Base-by-base conservation (phyloP, 2,329 filamentous ascomycete species). In the Nemania serpens region DNA sequence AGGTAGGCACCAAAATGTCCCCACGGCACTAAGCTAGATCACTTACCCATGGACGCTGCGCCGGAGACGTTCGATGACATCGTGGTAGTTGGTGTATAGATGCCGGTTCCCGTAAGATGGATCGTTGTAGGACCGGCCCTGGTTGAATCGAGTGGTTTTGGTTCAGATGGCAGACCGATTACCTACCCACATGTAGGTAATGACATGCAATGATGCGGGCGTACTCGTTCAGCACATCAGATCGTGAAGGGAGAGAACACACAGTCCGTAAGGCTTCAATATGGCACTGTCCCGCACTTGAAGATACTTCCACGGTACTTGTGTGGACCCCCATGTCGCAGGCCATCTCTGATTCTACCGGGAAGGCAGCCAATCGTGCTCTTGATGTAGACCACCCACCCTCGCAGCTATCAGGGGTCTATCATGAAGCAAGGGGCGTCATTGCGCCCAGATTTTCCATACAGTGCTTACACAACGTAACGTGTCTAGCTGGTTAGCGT, bases 321-420 rank as follows among this genome's bases (percentile, higher is more conserved):
- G 55, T 41, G 65, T 47, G 42, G 59, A 33, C 56, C 63, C 63
- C 65, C 65, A 69, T 70, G 68, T 65, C 55, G 63, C 65, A 65
- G 61, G 61, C 61, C 65, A 65, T 58, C 57, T 66, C 55, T 63
- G 54, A 55, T 59, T 66, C 64, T 71, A 58, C 65, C 63, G 55
- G 57, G 67, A 69, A 69, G 67, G 68, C 66, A 66, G 62, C 69
- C 70, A 71, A 71, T 71, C 63, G 66, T 52, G 47, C 48, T 41
- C 36, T 57, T 55, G 56, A 58, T 51, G 60, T 50, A 63, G 55
- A 50, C 57, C 39, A 47, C 54, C 39, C 46, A 62, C 57, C 66
- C 59, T 65, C 55, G 34, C 45, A 61, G 61, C 48, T 42, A 71
- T 69, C 67, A 71, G 70, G 69, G 70, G 69, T 69, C 55, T 55